Base-by-base conservation (phyloP, 371 early-diverging fungal genomes). In the Actinomortierella ambigua region DNA sequence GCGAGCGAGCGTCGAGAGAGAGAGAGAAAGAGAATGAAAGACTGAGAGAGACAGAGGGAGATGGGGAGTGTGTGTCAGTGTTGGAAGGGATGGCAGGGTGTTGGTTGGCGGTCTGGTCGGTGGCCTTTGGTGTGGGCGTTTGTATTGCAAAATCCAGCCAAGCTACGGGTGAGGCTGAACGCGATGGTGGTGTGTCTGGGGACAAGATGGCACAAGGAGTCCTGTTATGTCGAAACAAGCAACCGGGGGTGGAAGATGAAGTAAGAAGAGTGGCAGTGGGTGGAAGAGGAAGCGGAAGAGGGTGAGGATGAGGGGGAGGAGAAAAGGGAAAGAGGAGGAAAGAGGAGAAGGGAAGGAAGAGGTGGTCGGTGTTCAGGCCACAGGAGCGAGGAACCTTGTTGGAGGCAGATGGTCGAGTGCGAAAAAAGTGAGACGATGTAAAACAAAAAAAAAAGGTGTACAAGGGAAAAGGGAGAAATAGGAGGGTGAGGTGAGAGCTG, bases 311-410 rank as follows among this genome's bases (percentile, higher is more conserved):
- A 27, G 13, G 44, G 29, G 6, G n/a, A 13, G 27, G 53, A 17
- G 23, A 28, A 3, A 15, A 17, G 55, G 22, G 55, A 6, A 28
- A 24, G 49, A 34, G 42, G 28, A 44, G 27, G 42, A 28, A 42
- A 26, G n/a, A 26, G 43, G 8, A 59, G 7, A 41, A 43, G 50
- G 41, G 47, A 48, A 5, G 40, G 27, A 44, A 41, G 42, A 28
- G n/a, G 27, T 11, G 34, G 34, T 34, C 7, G n/a, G n/a, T n/a
- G 4, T 34, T 34, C 11, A 34, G 34, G 34, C 34, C 11, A 34
- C 34, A 40, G 29, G 52, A 41, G 27, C 18, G 51, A 41, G 29
- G 20, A 29, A 11, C 44, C 41, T 24, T 5, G 44, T 43, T 18
- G 41, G 59, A 44, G 18, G 27, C 5, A 34, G 34, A 47, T 4